Percentiles rank a stretch among this genome's conserved stretches.
Evolutionary conservation across 257 asterid species (phyloP).

Genomic region (Solanum lycopersicoides): DNA sequence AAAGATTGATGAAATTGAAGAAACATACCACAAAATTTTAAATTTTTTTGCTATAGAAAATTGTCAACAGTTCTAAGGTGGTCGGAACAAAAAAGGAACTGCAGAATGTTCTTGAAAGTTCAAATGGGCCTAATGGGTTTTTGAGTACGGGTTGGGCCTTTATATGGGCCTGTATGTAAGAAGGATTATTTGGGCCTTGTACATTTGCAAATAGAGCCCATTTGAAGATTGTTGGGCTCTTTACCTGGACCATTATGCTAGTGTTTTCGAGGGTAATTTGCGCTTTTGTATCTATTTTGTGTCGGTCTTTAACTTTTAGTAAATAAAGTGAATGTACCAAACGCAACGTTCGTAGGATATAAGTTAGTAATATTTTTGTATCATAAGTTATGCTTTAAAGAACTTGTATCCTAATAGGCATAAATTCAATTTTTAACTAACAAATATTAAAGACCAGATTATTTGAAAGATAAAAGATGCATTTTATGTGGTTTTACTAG

Average conservation of each 20-base stretch:
- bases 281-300: not conserved
- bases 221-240: not conserved
- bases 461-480: not conserved
- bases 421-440: not conserved
- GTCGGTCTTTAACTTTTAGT: not conserved
- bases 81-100: not conserved
- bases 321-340: not conserved
- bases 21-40: not conserved
- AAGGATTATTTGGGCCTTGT: not conserved
- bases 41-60: not conserved
- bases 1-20: not conserved
- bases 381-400: not conserved
- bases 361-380: not conserved
- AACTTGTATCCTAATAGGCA: not conserved
- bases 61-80: not conserved
- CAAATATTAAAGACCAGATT: not conserved
- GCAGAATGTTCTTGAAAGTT: conserved; percentile 19
- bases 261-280: not conserved
- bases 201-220: not conserved
- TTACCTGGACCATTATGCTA: not conserved
- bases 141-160: not conserved
- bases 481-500: not conserved
- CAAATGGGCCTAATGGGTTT: not conserved
- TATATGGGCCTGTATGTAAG: not conserved
- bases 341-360: not conserved